These are phyloP conservation scores for Vitis hybrid DNA, from an alignment of 177 flowering plant genomes.

Conservation along the genomic window DNA sequence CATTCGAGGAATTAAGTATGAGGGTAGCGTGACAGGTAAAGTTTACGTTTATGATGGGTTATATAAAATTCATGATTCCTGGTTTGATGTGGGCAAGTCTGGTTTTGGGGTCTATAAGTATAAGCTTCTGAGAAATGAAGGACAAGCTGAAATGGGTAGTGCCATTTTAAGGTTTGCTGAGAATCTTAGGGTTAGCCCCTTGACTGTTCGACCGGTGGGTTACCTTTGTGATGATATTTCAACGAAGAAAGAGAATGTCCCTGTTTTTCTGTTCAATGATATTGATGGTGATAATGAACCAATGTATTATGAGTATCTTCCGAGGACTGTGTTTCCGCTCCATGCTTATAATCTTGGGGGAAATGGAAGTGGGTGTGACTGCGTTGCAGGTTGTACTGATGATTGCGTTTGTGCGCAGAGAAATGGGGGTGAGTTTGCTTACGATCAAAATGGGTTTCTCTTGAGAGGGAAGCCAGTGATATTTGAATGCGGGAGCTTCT, in stretches of 20 bases:
- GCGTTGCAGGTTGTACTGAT: slow-evolving; percentile 48
- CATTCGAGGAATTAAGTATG: slow-evolving; percentile 70
- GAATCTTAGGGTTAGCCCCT: slow-evolving; percentile 44
- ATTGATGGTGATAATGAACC: slow-evolving; percentile 63
- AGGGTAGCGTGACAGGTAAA: slow-evolving; percentile 44
- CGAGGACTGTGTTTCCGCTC: slow-evolving; percentile 51
- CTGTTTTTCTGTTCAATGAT: slow-evolving; percentile 71
- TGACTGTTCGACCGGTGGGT: slow-evolving; percentile 53
- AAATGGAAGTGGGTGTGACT: slow-evolving; percentile 54
- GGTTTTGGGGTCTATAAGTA: slow-evolving; percentile 89
- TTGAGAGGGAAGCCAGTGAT: slow-evolving; percentile 78
- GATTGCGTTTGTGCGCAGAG: slow-evolving; percentile 63
- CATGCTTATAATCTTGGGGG: slow-evolving; percentile 27
- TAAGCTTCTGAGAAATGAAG: slow-evolving; percentile 61
- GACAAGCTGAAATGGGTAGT: slow-evolving; percentile 84
- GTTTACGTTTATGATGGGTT: slow-evolving; percentile 89
- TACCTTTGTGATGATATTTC: slow-evolving; percentile 70
- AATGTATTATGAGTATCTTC: slow-evolving; percentile 54
- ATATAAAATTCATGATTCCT: slow-evolving; percentile 58
- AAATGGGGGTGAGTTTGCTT: slow-evolving; percentile 83
- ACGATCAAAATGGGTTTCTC: slow-evolving; percentile 68
- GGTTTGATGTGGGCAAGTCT: slow-evolving; percentile 86
- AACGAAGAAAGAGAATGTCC: slow-evolving; percentile 54
- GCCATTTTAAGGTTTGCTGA: slow-evolving; percentile 51
- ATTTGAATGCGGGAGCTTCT: slow-evolving; percentile 76